Base-by-base conservation (phyloP, 2,329 filamentous ascomycete genomes). In the Penicillium capsulatum region DNA sequence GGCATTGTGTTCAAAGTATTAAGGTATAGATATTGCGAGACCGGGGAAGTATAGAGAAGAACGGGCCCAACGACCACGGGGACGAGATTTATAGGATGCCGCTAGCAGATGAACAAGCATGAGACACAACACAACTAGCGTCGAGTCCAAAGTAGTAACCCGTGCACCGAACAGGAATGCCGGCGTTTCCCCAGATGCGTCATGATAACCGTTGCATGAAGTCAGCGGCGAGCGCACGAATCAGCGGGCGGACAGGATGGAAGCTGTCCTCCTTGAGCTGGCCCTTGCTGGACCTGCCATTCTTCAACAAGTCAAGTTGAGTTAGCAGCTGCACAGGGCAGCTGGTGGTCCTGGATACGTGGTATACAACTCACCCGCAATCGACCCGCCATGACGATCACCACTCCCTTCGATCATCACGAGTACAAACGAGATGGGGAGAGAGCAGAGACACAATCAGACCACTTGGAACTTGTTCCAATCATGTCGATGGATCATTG, bases 181-280 rank as follows among this genome's bases (percentile, higher is more conserved):
- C 34, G 14, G 27, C 17, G 11, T 34, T 50, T 50, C 55, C 45
- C 57, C 53, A 58, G 50, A 55, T 55, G 57, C 53, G 54, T 60
- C 55, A 61, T 58, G 47, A 53, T 58, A 44, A 22, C 17, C 30
- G 40, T 38, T 39, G 41, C 38, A 55, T 54, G 48, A 51, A 56
- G 51, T 51, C 44, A 48, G 27, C 17, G 38, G 24, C 14, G 28
- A 28, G 36, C 26, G 38, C 6, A n/a, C 26, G 26, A 31, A 45
- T 44, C 27, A 34, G 29, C 13, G 35, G 30, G 9, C 9, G 9
- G 19, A 22, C 9, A 9, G 19, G 19, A 22, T 22, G 19, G 19
- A 9, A 22, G 9, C 19, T 22, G 19, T 5, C 9, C 19, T 22
- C 19, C 5, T 22, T 9, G 19, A 22, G 19, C 5, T 5, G 5